These are phyloP conservation scores for Caryopteris hybrid DNA, from an alignment of 305 asterid species.

Conservation along the genomic window DNA sequence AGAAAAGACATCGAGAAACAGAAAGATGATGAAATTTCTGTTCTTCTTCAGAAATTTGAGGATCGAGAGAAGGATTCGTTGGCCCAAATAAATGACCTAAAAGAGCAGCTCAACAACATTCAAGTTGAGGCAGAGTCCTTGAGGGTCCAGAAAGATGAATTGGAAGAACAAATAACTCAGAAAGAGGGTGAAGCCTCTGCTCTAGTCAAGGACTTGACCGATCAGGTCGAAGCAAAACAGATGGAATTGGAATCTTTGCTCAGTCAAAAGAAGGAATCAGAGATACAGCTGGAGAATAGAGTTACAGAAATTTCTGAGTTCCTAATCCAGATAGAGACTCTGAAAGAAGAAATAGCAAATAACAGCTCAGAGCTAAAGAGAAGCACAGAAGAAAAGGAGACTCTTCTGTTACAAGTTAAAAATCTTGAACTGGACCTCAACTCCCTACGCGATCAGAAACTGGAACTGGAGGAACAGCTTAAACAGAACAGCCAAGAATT, in stretches of 20 bases:
- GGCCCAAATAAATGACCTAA: constrained; percentile 46
- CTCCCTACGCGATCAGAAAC: constrained; percentile 25
- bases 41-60: constrained; percentile 46
- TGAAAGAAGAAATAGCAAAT: constrained; percentile 47
- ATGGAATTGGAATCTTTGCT: constrained; percentile 46
- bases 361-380: constrained; percentile 41
- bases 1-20: constrained; percentile 56
- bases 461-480: constrained; percentile 45
- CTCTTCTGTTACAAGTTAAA: constrained; percentile 31
- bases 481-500: constrained; percentile 35
- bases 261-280: constrained; percentile 39
- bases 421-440: constrained; percentile 42
- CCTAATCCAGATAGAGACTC: constrained; percentile 40
- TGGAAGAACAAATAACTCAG: constrained; percentile 48
- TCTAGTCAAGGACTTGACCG: constrained; percentile 44
- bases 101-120: constrained; percentile 32
- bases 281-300: constrained; percentile 37
- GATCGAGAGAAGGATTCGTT: constrained; percentile 48
- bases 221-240: constrained; percentile 33
- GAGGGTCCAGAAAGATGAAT: constrained; percentile 37
- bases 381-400: constrained; percentile 51
- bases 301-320: constrained; percentile 40
- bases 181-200: constrained; percentile 40
- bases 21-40: constrained; percentile 54
- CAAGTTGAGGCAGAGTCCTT: constrained; percentile 54